Percentiles rank a stretch among this genome's conserved stretches.
phyloP scores from a whole-genome alignment of 805 yeast genomes.

The Metschnikowia continentalis region DNA sequence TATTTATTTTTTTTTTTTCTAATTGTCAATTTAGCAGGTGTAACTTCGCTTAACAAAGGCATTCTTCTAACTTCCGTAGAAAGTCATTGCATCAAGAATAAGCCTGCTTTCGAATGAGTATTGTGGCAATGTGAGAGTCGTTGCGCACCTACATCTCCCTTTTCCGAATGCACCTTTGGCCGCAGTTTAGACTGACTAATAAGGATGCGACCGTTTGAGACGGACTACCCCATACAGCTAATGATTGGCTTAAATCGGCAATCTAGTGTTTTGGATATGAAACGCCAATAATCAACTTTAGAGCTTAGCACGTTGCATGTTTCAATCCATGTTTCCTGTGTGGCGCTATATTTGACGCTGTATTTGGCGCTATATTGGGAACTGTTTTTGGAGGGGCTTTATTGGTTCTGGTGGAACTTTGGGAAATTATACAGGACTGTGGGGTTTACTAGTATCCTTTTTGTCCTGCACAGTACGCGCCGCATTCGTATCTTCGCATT shows the following conservation, averaged over 20 bases:
- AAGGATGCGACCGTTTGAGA: not conserved
- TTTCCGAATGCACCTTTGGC: not conserved
- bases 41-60: too few species aligned
- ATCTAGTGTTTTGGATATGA: not conserved
- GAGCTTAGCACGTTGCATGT: not conserved
- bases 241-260: not conserved
- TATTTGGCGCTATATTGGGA: not conserved
- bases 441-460: not conserved
- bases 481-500: constrained; percentile 2
- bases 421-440: constrained; percentile 2
- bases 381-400: not conserved
- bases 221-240: not conserved
- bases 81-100: too few species aligned
- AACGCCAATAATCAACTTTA: not conserved
- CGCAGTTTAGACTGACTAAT: not conserved
- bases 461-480: not conserved
- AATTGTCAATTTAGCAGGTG: too few species aligned
- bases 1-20: too few species aligned
- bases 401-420: not conserved
- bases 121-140: not conserved
- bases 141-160: not conserved
- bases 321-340: not conserved
- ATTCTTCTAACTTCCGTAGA: too few species aligned
- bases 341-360: not conserved
- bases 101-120: too few species aligned